phyloP scores from a whole-genome alignment of 805 yeast genomes.

The Metschnikowia noctiluminum region DNA sequence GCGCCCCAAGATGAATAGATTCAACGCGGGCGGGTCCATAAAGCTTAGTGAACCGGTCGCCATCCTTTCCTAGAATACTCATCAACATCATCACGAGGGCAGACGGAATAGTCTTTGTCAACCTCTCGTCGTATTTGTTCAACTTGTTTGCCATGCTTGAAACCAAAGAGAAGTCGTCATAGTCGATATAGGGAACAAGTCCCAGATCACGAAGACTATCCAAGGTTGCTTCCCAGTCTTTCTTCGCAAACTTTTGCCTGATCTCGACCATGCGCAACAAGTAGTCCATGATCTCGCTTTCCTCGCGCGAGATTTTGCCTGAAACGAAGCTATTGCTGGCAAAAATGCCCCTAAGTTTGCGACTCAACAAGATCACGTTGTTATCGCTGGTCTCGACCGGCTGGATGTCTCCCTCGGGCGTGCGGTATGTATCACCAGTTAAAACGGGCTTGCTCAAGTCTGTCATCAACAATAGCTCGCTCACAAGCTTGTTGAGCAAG shows the following conservation, averaged over 20 bases:
- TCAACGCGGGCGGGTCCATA: conserved; percentile 47
- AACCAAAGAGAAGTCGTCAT: conserved; percentile 52
- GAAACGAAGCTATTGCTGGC: conserved; percentile 59
- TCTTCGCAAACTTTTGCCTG: conserved; percentile 52
- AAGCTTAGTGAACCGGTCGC: conserved; percentile 40
- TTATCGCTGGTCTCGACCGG: conserved; percentile 41
- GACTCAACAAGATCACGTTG: conserved; percentile 46
- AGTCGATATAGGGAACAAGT: conserved; percentile 56
- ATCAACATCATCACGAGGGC: conserved; percentile 79
- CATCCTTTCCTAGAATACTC: conserved; percentile 58
- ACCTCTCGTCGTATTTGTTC: conserved; percentile 58
- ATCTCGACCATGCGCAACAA: conserved; percentile 67
- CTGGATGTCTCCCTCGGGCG: conserved; percentile 31
- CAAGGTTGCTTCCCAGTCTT: conserved; percentile 59
- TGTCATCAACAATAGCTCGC: conserved; percentile 70
- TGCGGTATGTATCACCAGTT: conserved; percentile 36
- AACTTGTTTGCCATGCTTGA: conserved; percentile 61
- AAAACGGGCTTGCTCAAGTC: conserved; percentile 62
- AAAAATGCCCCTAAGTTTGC: conserved; percentile 42
- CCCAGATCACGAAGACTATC: conserved; percentile 55
- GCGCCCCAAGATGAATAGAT: conserved; percentile 48
- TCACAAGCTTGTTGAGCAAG: conserved; percentile 69
- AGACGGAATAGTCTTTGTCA: conserved; percentile 77
- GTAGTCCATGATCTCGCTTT: conserved; percentile 61
- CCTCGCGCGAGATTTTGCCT: conserved; percentile 49